These are phyloP conservation scores for Pseudogymnoascus sp. DNA, from an alignment of 2,329 filamentous ascomycete species.

Conservation along the genomic window DNA sequence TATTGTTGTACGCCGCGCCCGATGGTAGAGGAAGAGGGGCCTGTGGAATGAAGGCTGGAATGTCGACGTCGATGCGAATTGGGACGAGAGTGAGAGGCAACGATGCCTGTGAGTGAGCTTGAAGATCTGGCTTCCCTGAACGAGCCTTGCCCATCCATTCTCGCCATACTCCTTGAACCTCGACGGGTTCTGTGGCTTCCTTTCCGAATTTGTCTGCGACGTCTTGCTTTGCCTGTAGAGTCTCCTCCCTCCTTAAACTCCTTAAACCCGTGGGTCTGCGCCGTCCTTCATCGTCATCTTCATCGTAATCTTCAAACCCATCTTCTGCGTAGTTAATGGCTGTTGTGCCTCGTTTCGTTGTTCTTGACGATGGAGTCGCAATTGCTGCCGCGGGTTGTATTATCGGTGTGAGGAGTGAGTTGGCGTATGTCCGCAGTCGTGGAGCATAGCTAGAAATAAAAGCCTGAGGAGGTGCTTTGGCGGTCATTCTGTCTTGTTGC, in stretches of 20 bases:
- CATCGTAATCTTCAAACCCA: slow-evolving; percentile 78
- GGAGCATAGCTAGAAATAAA: slow-evolving; percentile 90
- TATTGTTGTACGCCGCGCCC: slow-evolving; percentile 47
- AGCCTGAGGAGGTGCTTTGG: slow-evolving; percentile 60
- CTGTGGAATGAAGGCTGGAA: slow-evolving; percentile 66
- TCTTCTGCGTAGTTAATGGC: slow-evolving; percentile 98
- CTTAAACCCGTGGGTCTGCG: slow-evolving; percentile 70
- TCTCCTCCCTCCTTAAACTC: slow-evolving; percentile 72
- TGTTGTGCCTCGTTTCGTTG: slow-evolving; percentile 94
- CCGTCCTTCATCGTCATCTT: slow-evolving; percentile 66
- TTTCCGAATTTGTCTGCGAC: slow-evolving; percentile 73
- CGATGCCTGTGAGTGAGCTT: slow-evolving; percentile 58
- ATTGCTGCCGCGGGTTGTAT: slow-evolving; percentile 61
- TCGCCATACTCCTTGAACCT: slow-evolving; percentile 84
- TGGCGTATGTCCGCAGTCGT: slow-evolving; percentile 81
- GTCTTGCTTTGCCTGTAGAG: slow-evolving; percentile 54
- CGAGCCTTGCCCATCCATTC: slow-evolving; percentile 85
- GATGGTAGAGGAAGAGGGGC: slow-evolving; percentile 57
- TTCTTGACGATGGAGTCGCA: slow-evolving; percentile 63
- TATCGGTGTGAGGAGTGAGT: slow-evolving; percentile 81
- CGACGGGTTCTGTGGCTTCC: slow-evolving; percentile 69
- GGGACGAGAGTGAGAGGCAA: slow-evolving; percentile 87
- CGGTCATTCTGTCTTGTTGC: slow-evolving; percentile 14
- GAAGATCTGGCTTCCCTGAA: slow-evolving; percentile 47
- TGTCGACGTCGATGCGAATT: slow-evolving; percentile 91